Percentiles rank a stretch among this genome's conserved stretches.
Evolutionary conservation across 2,329 filamentous ascomycete species (phyloP).

Genomic region (Claviceps spartinae): DNA sequence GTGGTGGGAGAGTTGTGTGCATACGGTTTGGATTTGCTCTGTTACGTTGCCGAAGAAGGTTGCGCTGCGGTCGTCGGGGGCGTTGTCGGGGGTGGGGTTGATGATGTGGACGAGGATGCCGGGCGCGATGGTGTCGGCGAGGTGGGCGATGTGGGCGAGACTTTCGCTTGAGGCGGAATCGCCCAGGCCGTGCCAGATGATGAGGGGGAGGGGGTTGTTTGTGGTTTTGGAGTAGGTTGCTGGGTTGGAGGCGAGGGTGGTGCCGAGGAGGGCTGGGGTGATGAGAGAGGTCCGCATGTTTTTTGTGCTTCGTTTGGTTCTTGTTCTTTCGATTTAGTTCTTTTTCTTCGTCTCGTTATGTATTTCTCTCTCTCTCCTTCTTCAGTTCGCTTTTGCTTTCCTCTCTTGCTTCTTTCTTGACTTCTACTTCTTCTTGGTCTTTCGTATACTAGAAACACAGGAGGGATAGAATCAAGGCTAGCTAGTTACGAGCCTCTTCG

Average conservation of each 20-base stretch:
- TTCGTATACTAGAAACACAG: too few species aligned
- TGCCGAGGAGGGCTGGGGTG: constrained; percentile 6
- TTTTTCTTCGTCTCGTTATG: too few species aligned
- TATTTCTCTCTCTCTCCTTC: not conserved
- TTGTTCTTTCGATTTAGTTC: not conserved
- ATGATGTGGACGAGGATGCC: constrained; percentile 34
- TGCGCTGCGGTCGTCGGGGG: constrained; percentile 56
- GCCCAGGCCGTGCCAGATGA: constrained; percentile 83
- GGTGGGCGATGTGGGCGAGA: constrained; percentile 60
- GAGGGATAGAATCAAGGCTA: too few species aligned
- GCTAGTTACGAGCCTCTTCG: not conserved
- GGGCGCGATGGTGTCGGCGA: constrained; percentile 67
- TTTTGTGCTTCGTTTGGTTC: not conserved
- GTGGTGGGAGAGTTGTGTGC: constrained; percentile 59
- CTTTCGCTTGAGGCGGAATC: constrained; percentile 68
- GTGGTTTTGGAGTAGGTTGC: constrained; percentile 22
- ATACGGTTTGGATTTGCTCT: constrained; percentile 62
- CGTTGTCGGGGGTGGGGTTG: constrained; percentile 23
- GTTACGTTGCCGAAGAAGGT: constrained; percentile 89
- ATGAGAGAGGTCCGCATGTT: constrained; percentile 11
- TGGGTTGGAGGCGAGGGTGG: constrained; percentile 19
- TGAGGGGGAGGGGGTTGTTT: constrained; percentile 66
- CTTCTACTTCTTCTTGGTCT: too few species aligned
- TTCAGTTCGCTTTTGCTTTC: not conserved
- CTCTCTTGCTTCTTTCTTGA: too few species aligned